Evolutionary conservation across 2,329 filamentous ascomycete genomes (phyloP), one percentile per base, ranked within the genome.

Genomic region (Gaeumannomyces tritici): DNA sequence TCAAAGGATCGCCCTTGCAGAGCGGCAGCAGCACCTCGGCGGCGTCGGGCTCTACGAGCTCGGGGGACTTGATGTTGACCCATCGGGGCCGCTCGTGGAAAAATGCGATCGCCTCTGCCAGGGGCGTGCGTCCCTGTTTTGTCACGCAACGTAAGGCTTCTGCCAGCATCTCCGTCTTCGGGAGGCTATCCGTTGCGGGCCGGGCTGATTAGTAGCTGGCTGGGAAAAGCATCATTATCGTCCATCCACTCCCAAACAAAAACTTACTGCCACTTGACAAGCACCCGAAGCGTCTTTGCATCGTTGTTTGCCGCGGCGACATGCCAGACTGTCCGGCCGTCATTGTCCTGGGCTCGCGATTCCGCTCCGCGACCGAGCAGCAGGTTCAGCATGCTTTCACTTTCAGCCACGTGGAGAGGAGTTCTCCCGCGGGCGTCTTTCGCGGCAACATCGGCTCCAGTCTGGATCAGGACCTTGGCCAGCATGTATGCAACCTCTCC

Each of bases 241-340:
- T 27, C 24, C 18, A 47, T 13, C 12, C 31, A 33, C 31, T 18
- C 4, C 8, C 8, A 42, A 51, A 29, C 54, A 7, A 18, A 42
- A 54, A 31, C 60, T 61, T 18, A 61, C 60, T 57, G 51, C 4
- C 55, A 55, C 18, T 57, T 28, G 26, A 27, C 13, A n/a, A 61
- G 51, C 8, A n/a, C 60, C 29, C 18, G 1, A 12, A 61, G 55
- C 8, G 55, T 18, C 4, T 1, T 11, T 5, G 33, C n/a, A 27
- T 61, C 60, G 33, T 61, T 55, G 18, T 61, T 61, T 3, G 21
- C 54, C 13, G 60, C 60, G 24, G 31, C 28, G 33, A 42, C 31
- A 7, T 61, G 60, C 60, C 60, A 61, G 24, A 61, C 11, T 21
- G 9, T 61, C 11, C 51, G 47, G 59, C 59, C 59, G 29, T 61